These are phyloP conservation scores for Aegilops bicornis DNA, from an alignment of 176 grass and related monocot species.

Conservation along the genomic window DNA sequence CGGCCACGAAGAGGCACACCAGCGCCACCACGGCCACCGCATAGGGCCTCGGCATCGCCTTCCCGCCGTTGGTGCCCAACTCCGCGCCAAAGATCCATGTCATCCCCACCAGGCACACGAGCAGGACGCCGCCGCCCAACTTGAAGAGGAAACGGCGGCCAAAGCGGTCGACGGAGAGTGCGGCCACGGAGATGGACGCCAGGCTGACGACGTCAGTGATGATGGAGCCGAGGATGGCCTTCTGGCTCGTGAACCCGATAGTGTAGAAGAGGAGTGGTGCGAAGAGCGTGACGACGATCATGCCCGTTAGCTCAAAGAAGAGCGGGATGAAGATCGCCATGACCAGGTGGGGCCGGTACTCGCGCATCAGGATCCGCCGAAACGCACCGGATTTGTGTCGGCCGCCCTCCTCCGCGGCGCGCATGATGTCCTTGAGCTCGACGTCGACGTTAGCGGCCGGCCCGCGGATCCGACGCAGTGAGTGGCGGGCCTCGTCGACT, in stretches of 20 bases:
- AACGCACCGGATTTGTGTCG: constrained; percentile 19
- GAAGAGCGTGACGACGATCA: constrained; percentile 52
- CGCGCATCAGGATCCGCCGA: constrained; percentile 29
- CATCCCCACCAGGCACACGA: constrained; percentile 28
- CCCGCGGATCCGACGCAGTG: constrained; percentile 42
- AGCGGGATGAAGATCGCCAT: constrained; percentile 46
- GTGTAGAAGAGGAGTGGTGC: constrained; percentile 54
- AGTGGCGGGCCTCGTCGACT: constrained; percentile 14
- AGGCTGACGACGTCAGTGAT: constrained; percentile 32
- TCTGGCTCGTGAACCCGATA: constrained; percentile 59
- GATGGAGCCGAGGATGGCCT: constrained; percentile 39
- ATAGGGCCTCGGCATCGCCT: constrained; percentile 21
- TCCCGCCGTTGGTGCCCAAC: constrained; percentile 20
- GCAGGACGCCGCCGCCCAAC: constrained; percentile 27
- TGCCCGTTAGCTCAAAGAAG: constrained; percentile 64
- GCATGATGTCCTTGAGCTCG: constrained; percentile 48
- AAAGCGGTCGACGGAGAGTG: constrained; percentile 24
- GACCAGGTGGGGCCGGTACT: constrained; percentile 31
- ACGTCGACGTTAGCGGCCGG: background rate
- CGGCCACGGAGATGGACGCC: constrained; percentile 20
- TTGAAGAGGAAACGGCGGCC: constrained; percentile 39
- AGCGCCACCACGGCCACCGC: constrained; percentile 42
- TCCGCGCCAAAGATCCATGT: constrained; percentile 20
- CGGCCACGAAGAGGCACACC: constrained; percentile 44
- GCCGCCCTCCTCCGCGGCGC: constrained; percentile 27